These are phyloP conservation scores for Fragosphaeria purpurea DNA, from an alignment of 2,329 filamentous ascomycete species.

Conservation along the genomic window DNA sequence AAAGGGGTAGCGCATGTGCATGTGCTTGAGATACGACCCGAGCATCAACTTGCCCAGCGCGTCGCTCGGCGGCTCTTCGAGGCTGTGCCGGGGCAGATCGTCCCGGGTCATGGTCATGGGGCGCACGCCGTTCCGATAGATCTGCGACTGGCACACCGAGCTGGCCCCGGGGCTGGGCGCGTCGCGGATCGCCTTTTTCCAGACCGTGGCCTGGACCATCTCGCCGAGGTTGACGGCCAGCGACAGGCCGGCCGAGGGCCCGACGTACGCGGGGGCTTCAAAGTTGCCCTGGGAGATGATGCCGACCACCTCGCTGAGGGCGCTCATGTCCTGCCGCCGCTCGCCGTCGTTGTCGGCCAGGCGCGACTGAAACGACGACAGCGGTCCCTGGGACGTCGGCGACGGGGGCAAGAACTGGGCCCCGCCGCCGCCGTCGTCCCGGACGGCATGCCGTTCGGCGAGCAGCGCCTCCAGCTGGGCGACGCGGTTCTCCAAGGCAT, in stretches of 20 bases:
- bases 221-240: conserved; percentile 39
- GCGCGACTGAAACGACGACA: neutral
- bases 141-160: neutral
- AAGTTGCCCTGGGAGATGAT: conserved; percentile 7
- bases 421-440: neutral
- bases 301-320: conserved; percentile 5
- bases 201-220: conserved; percentile 44
- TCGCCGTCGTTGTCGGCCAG: neutral
- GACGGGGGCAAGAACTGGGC: neutral
- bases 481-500: conserved; percentile 3
- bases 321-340: neutral
- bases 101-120: conserved; percentile 4
- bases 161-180: neutral
- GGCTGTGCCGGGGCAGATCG: conserved; percentile 2
- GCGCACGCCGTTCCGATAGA: neutral
- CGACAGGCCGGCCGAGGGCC: conserved; percentile 6
- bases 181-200: conserved; percentile 35
- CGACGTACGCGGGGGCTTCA: conserved; percentile 6
- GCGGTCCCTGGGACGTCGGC: neutral
- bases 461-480: conserved; percentile 3
- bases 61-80: conserved; percentile 7
- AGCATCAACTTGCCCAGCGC: conserved; percentile 1
- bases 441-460: neutral
- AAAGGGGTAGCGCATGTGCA: conserved; percentile 39
- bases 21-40: conserved; percentile 14